Evolutionary conservation across 495 filamentous ascomycete genomes (phyloP).

Genomic region (Neurospora tetrasperma): DNA sequence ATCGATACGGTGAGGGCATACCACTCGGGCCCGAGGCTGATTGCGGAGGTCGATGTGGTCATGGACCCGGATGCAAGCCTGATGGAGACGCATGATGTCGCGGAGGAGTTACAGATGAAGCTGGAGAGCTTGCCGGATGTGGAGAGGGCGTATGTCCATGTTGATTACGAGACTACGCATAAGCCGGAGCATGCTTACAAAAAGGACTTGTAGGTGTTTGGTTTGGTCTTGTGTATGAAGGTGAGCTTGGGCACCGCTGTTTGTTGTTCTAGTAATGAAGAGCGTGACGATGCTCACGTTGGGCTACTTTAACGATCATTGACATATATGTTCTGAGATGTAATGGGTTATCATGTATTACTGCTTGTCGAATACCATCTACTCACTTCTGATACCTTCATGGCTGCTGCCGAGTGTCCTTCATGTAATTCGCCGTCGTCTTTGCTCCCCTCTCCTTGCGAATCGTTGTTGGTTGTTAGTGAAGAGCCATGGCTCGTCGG

Average conservation of each 20-base stretch:
- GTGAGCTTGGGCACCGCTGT: neutral
- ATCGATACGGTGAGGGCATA: conserved; percentile 95
- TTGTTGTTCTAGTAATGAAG: neutral
- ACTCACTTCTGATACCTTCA: neutral
- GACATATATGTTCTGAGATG: neutral
- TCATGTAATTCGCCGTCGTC: neutral
- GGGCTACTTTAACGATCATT: neutral
- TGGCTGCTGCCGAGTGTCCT: too few species aligned
- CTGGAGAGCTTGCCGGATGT: conserved; percentile 86
- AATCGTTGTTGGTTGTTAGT: neutral
- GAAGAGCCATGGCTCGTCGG: neutral
- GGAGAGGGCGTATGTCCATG: conserved; percentile 92
- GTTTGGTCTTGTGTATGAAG: neutral
- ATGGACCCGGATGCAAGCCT: conserved; percentile 64
- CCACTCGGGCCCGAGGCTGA: conserved; percentile 78
- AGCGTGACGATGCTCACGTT: neutral
- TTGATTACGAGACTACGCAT: conserved; percentile 93
- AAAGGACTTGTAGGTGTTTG: conserved; percentile 37
- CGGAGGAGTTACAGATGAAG: conserved; percentile 90
- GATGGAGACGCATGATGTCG: conserved; percentile 79
- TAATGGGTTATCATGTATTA: neutral
- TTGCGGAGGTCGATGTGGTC: conserved; percentile 84
- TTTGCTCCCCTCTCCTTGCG: neutral
- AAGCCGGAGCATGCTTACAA: conserved; percentile 62
- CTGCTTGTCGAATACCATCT: neutral